These are phyloP conservation scores for Afroboletus lepidellus DNA, from an alignment of 1,284 basidiomycete genomes.

Conservation along the genomic window DNA sequence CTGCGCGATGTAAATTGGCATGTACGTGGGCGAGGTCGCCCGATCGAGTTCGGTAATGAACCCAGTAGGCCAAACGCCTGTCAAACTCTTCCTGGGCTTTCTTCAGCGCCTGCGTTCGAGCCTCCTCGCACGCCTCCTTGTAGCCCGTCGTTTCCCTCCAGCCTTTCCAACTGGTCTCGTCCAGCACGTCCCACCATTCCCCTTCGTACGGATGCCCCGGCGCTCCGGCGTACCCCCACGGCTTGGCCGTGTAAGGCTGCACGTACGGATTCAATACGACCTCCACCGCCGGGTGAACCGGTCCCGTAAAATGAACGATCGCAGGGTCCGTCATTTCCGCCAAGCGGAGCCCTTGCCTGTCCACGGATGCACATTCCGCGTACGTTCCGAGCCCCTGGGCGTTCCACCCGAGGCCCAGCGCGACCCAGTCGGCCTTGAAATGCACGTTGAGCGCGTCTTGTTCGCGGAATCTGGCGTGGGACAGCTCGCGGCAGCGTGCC, in stretches of 20 bases:
- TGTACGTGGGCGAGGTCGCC: neutral
- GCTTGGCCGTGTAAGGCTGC: conserved; percentile 53
- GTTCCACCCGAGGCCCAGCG: conserved; percentile 48
- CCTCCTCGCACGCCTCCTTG: conserved; percentile 18
- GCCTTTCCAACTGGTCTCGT: conserved; percentile 44
- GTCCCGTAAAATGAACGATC: conserved; percentile 60
- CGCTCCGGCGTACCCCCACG: conserved; percentile 56
- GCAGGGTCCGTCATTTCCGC: conserved; percentile 40
- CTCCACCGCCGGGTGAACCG: conserved; percentile 46
- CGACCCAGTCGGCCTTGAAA: conserved; percentile 42
- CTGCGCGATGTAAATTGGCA: too few relatives aligned
- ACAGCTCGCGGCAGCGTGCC: conserved; percentile 28
- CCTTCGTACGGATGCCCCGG: conserved; percentile 48
- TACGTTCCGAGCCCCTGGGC: conserved; percentile 59
- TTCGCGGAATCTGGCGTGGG: conserved; percentile 38
- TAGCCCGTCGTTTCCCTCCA: conserved; percentile 33
- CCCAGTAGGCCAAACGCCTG: neutral
- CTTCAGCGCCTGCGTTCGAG: conserved; percentile 8
- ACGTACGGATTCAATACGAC: conserved; percentile 50
- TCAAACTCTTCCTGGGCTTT: conserved; percentile 11
- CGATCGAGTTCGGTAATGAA: neutral
- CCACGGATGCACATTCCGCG: conserved; percentile 36
- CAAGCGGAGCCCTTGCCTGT: conserved; percentile 36
- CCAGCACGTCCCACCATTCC: conserved; percentile 50
- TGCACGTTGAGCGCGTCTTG: conserved; percentile 54